These are phyloP conservation scores for Phragmites australis DNA, from an alignment of 176 grass and related monocot species.

Conservation along the genomic window DNA sequence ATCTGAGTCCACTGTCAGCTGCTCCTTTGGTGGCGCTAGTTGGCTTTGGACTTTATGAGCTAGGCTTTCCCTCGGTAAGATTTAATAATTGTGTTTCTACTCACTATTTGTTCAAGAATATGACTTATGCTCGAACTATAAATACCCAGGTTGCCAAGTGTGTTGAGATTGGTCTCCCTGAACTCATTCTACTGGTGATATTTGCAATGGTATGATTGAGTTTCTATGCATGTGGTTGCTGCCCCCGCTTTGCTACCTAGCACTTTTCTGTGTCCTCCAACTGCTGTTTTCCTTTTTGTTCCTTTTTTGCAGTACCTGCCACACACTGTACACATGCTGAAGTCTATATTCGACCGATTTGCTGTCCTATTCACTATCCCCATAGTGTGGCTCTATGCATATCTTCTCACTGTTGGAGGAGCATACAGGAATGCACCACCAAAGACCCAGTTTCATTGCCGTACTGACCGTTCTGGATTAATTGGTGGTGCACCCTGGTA, in stretches of 20 bases:
- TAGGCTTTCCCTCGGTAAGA: constrained; percentile 92
- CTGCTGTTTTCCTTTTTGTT: constrained; percentile 1
- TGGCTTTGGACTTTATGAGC: constrained; percentile 92
- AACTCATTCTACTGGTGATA: constrained; percentile 78
- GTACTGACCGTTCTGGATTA: constrained; percentile 88
- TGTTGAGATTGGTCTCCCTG: constrained; percentile 94
- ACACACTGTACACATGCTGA: constrained; percentile 56
- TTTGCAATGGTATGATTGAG: constrained; percentile 71
- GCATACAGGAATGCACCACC: constrained; percentile 82
- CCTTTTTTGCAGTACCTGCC: constrained; percentile 72
- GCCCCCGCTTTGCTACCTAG: not conserved
- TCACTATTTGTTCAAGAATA: constrained; percentile 10
- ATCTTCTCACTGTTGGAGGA: constrained; percentile 93
- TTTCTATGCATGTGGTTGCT: constrained; percentile 1
- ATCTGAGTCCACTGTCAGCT: constrained; percentile 87
- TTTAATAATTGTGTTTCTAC: constrained; percentile 20
- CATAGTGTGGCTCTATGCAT: constrained; percentile 97
- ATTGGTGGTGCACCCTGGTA: constrained; percentile 91
- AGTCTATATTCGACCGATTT: constrained; percentile 75
- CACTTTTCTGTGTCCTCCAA: constrained; percentile 1
- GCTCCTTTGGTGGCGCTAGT: constrained; percentile 82
- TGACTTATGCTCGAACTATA: constrained; percentile 34
- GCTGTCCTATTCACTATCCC: constrained; percentile 90
- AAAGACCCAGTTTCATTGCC: constrained; percentile 95
- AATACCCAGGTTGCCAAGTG: constrained; percentile 90